Percentiles rank a stretch among this genome's conserved stretches.
These are phyloP conservation scores for Colletotrichum acutatum DNA, from an alignment of 2,329 filamentous ascomycete species.

Conservation along the genomic window DNA sequence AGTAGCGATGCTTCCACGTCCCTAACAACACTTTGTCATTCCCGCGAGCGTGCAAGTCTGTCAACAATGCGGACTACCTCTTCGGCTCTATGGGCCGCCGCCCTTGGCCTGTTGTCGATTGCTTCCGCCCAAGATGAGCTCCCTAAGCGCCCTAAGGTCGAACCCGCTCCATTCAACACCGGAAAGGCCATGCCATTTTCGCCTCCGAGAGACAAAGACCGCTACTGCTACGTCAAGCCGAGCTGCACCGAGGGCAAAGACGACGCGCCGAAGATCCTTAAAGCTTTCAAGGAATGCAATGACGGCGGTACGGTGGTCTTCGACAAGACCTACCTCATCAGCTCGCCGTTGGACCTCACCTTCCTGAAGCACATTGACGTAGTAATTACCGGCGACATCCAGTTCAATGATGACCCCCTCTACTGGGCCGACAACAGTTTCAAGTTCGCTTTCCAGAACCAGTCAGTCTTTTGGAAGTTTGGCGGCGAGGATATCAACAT, in stretches of 20 bases:
- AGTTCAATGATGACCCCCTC: slow-evolving; percentile 73
- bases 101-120: slow-evolving; percentile 4
- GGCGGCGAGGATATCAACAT: slow-evolving; percentile 63
- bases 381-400: slow-evolving; percentile 63
- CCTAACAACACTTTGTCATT: neutral
- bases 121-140: neutral
- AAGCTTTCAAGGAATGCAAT: slow-evolving; percentile 69
- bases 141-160: slow-evolving; percentile 20
- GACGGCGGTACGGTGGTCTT: slow-evolving; percentile 72
- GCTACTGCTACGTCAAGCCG: slow-evolving; percentile 32
- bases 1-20: neutral
- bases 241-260: slow-evolving; percentile 31
- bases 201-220: slow-evolving; percentile 23
- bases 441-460: slow-evolving; percentile 73
- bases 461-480: slow-evolving; percentile 54
- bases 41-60: neutral
- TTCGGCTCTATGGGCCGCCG: slow-evolving; percentile 1
- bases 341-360: slow-evolving; percentile 72
- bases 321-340: slow-evolving; percentile 68
- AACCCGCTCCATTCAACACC: slow-evolving; percentile 22
- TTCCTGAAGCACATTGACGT: slow-evolving; percentile 73
- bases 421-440: slow-evolving; percentile 77
- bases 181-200: slow-evolving; percentile 24
- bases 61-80: slow-evolving; percentile 6
- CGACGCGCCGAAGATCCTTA: slow-evolving; percentile 58